Percentiles rank a stretch among this genome's conserved stretches.
Evolutionary conservation across 129 eudicot species (phyloP).

Genomic region (Escallonia rubra): DNA sequence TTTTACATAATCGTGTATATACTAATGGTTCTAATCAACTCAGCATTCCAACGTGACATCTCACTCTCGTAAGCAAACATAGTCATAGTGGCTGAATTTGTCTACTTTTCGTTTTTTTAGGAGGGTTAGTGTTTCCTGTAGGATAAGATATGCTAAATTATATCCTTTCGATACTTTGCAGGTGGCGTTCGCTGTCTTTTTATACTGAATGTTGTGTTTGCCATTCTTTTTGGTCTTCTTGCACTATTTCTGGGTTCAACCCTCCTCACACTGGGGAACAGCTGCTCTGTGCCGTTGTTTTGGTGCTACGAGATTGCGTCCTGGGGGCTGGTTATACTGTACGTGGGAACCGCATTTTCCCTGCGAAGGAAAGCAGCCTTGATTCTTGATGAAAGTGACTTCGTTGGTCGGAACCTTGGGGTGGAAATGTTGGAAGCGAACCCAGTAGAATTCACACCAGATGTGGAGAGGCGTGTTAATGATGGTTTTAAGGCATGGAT

Average conservation of each 20-base stretch:
- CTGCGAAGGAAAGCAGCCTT: conserved; percentile 70
- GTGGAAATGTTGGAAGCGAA: conserved; percentile 86
- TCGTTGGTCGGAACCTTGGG: conserved; percentile 55
- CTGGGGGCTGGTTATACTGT: conserved; percentile 76
- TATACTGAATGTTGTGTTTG: conserved; percentile 61
- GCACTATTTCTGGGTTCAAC: conserved; percentile 89
- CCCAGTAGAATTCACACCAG: conserved; percentile 69
- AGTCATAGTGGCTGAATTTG: too few relatives aligned
- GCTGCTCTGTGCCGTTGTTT: conserved; percentile 82
- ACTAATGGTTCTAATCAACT: too few relatives aligned
- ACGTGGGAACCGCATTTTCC: conserved; percentile 63
- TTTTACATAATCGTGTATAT: too few relatives aligned
- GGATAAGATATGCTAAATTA: too few relatives aligned
- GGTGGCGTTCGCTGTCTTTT: conserved; percentile 96
- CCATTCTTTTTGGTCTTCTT: conserved; percentile 66
- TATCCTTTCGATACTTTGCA: conserved; percentile 21
- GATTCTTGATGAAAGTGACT: conserved; percentile 58
- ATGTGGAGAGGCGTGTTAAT: conserved; percentile 73
- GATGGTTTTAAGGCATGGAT: conserved; percentile 96
- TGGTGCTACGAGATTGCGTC: conserved; percentile 93
- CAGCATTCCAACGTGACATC: too few relatives aligned
- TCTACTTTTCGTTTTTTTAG: too few relatives aligned
- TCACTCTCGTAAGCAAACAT: too few relatives aligned
- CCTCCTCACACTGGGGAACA: conserved; percentile 80
- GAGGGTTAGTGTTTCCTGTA: too few relatives aligned